Conservation (phyloP, 805 yeast species). For the Kluyveromyces dobzhanskii region DNA sequence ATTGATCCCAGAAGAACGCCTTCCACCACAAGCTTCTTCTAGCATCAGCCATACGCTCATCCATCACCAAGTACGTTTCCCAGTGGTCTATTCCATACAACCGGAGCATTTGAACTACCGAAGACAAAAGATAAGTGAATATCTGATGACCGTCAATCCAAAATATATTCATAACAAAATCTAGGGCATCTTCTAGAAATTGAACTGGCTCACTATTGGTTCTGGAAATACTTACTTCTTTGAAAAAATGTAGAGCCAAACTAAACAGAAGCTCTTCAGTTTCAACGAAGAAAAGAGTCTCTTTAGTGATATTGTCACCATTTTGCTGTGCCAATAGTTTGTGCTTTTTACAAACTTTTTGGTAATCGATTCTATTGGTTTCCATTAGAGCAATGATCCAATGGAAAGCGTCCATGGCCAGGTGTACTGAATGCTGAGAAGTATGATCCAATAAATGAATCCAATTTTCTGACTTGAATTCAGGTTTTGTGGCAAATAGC, state of each 20-base stretch:
- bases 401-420: background rate
- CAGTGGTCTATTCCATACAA: conserved; percentile 25
- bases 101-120: conserved; percentile 18
- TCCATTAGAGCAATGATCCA: background rate
- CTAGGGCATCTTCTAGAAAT: conserved; percentile 22
- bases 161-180: conserved; percentile 17
- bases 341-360: background rate
- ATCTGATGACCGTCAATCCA: conserved; percentile 19
- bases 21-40: conserved; percentile 27
- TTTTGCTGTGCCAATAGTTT: background rate
- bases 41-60: conserved; percentile 23
- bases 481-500: background rate
- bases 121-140: conserved; percentile 4
- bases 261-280: conserved; percentile 5
- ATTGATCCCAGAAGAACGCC: conserved; percentile 20
- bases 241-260: conserved; percentile 6
- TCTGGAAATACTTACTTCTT: conserved; percentile 1
- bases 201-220: conserved; percentile 10
- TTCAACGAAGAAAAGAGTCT: background rate
- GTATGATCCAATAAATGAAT: background rate
- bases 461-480: background rate
- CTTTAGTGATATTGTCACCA: too few species aligned
- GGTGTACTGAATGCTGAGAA: background rate
- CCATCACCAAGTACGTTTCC: conserved; percentile 29
- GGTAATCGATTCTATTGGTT: background rate